Percentiles rank a stretch among this genome's conserved stretches.
These are phyloP conservation scores for Teunomyces kruisii DNA, from an alignment of 805 yeast genomes.

Conservation along the genomic window DNA sequence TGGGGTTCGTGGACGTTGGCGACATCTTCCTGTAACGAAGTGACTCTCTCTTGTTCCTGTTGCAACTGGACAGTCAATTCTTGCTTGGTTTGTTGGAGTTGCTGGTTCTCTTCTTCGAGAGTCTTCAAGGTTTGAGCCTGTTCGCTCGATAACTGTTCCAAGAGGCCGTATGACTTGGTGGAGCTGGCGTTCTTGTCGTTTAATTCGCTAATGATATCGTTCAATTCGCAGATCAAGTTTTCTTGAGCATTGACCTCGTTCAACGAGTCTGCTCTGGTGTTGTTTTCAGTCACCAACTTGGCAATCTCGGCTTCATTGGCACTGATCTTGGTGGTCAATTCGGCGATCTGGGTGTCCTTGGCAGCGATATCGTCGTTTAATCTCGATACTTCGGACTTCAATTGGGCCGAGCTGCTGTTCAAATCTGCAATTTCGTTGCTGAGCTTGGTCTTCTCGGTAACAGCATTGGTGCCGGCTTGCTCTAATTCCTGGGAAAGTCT, in stretches of 20 bases:
- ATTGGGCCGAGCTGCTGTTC: too few relatives aligned
- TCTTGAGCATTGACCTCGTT: neutral
- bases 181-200: neutral
- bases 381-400: neutral
- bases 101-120: neutral
- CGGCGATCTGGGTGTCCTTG: neutral
- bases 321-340: neutral
- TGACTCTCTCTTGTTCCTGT: neutral
- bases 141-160: neutral
- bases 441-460: neutral
- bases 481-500: neutral
- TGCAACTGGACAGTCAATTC: neutral
- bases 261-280: neutral
- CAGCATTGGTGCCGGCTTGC: neutral
- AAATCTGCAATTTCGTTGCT: neutral
- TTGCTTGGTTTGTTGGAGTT: neutral
- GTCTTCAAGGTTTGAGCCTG: neutral
- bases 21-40: neutral
- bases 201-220: neutral
- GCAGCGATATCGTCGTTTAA: neutral
- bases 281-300: neutral
- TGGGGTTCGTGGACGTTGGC: neutral
- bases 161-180: neutral
- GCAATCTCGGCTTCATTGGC: constrained; percentile 1
- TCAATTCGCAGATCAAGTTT: constrained; percentile 1